Conservation (phyloP, 345 rosid genomes). For the Salix brachista region DNA sequence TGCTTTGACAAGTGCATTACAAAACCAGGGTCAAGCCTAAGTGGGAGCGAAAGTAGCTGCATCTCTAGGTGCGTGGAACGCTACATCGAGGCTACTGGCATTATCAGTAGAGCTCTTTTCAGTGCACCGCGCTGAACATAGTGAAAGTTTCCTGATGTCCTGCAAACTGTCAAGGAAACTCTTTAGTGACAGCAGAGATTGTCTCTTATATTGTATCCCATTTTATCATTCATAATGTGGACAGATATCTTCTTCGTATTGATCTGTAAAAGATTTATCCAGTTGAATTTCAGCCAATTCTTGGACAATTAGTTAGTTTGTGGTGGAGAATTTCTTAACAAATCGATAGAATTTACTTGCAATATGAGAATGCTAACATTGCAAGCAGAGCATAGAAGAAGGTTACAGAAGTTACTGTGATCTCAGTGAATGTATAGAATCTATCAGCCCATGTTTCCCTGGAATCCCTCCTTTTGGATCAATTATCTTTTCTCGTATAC, state of each 20-base stretch:
- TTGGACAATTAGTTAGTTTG: not conserved
- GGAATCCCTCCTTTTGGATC: not conserved
- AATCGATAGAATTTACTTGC: not conserved
- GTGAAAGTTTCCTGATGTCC: conserved; percentile 6
- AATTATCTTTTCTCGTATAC: not conserved
- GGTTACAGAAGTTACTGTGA: not conserved
- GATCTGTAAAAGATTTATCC: not conserved
- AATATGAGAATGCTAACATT: not conserved
- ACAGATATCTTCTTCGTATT: not conserved
- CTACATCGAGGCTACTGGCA: conserved; percentile 89
- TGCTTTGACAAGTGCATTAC: conserved; percentile 86
- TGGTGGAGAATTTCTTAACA: not conserved
- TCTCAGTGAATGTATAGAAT: not conserved
- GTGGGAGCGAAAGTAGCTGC: conserved; percentile 94
- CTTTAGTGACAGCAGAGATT: not conserved
- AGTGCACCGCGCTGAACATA: conserved; percentile 35
- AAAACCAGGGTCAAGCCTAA: conserved; percentile 86
- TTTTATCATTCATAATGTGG: not conserved
- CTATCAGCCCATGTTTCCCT: not conserved
- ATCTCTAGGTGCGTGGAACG: conserved; percentile 95
- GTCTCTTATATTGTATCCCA: conserved; percentile 3
- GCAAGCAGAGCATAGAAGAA: not conserved
- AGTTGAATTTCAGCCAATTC: not conserved
- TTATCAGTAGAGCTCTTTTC: conserved; percentile 66
- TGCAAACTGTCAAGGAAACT: not conserved